Base-by-base conservation (phyloP, 495 filamentous ascomycete species). In the Aspergillus ostianus region DNA sequence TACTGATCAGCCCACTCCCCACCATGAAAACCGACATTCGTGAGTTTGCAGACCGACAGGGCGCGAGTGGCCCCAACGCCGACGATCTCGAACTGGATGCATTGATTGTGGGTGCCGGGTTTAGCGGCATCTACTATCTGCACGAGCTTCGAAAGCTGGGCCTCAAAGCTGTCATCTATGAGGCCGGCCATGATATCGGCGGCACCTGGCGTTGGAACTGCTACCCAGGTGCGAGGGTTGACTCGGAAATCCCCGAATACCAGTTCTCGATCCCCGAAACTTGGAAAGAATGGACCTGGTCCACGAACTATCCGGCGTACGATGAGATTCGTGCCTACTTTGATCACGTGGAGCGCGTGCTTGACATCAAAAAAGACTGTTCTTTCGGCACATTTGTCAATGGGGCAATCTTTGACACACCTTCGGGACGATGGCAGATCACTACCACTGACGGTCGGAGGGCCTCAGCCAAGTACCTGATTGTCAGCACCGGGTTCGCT, bases 281-380 rank as follows among this genome's bases (percentile, higher is more conserved):
- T 8, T 85, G 74, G 70, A 73, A 82, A 55, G 73, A 74, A 15
- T 86, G 77, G 80, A 79, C 73, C 12, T 88, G 80, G 80, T 66
- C 67, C 0, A 70, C 67, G 21, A 77, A 77, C 45, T 88, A 83
- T 60, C 84, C 84, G 0, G 67, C 65, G 21, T 77, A 76, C 48
- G 51, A 70, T 6, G 82, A 88, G 53, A 64, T 87, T 2, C 70
- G 73, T 6, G 63, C 55, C 2, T 88, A 88, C 68, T 86, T 87
- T 59, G 69, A 77, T 18, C 82, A 85, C 61, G 75, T 82, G 12
- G 82, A 82, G 10, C 72, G 80, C 20, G 69, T 74, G 4, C 59
- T 82, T 17, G 65, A 78, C 19, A 60, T 87, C 30, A 77, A 67
- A 21, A 84, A 81, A 46, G 82, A 87, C 55, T 70, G 64, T 46